Base-by-base conservation (phyloP, 805 yeast genomes). In the Sugiyamaella smithiae region DNA sequence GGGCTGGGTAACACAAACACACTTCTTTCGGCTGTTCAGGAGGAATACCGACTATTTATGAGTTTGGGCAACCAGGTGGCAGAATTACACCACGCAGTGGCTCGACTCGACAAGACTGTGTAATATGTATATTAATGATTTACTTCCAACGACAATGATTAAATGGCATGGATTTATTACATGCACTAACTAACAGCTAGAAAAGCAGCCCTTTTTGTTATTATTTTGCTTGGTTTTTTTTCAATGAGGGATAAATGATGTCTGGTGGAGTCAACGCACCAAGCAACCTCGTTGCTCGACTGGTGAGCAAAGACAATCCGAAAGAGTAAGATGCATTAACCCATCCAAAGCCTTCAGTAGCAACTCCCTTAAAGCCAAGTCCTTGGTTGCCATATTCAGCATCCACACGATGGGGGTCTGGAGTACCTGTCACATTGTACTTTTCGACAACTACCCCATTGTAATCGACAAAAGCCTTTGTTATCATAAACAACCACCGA, bases 371-470 rank as follows among this genome's bases (percentile, higher is more conserved):
- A 63, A 89, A 87, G 53, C 84, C 95, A 1, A 87, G 75, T 7
- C 99, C 99, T 67, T 93, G 98, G 64, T 91, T 91, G 19, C 99
- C 99, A 67, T 91, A 91, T 65, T 91, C 97, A 0, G 97, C 98
- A 54, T 84, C 88, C 20, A 93, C 97, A 54, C 82, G 78, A 64
- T 91, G 97, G 0, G 97, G 95, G 57, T 84, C 89, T 1, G 82
- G 80, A 1, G 83, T 82, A 49, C 82, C 76, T 1, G 91, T 84
- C 9, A 95, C 97, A 61, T 91, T 88, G 65, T 91, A 93, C 65
- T 91, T 91, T 65, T 91, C 99, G 40, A 88, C 97, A 11, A 91
- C 96, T 32, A 89, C 88, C 16, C 98, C 98, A 59, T 88, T 88
- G 64, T 81, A 88, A 63, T 88, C 95, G 43, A 88, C 96, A 72